phyloP scores from a whole-genome alignment of 164 flowering plant species.

The Vitis rotundifolia region DNA sequence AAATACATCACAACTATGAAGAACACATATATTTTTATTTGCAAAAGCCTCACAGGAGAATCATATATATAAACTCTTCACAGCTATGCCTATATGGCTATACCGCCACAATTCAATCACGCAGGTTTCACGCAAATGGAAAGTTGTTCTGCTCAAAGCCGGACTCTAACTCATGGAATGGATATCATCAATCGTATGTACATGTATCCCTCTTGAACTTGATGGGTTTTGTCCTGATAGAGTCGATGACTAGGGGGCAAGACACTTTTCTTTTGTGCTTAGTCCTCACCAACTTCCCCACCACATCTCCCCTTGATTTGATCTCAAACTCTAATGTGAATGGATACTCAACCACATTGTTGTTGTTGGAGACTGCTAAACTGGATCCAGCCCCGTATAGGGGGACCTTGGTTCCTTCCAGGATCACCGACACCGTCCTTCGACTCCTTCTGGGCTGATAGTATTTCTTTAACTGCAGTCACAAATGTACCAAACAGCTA shows the following conservation, averaged over 20 bases:
- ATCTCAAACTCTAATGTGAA: constrained; percentile 62
- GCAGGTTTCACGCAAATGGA: too few species aligned
- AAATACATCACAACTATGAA: too few species aligned
- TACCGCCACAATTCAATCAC: too few species aligned
- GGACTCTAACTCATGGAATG: too few species aligned
- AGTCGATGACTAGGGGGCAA: constrained; percentile 52
- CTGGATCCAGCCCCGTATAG: constrained; percentile 88
- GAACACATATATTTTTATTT: too few species aligned
- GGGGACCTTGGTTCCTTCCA: constrained; percentile 78
- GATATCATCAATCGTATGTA: constrained; percentile 35
- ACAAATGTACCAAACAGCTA: neutral
- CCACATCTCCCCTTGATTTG: constrained; percentile 68
- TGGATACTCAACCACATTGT: constrained; percentile 47
- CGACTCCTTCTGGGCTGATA: constrained; percentile 88
- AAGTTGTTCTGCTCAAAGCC: too few species aligned
- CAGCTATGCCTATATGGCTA: too few species aligned
- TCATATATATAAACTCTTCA: too few species aligned
- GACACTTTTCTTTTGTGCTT: constrained; percentile 44
- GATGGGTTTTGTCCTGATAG: constrained; percentile 52
- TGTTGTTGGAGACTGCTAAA: constrained; percentile 32
- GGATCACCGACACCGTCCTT: constrained; percentile 41
- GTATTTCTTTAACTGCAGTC: constrained; percentile 79
- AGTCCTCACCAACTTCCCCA: constrained; percentile 78
- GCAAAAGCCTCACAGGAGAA: too few species aligned
- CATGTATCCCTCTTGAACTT: constrained; percentile 60